Base-by-base conservation (phyloP, 139 green algal species). In the Microglena sp. region DNA sequence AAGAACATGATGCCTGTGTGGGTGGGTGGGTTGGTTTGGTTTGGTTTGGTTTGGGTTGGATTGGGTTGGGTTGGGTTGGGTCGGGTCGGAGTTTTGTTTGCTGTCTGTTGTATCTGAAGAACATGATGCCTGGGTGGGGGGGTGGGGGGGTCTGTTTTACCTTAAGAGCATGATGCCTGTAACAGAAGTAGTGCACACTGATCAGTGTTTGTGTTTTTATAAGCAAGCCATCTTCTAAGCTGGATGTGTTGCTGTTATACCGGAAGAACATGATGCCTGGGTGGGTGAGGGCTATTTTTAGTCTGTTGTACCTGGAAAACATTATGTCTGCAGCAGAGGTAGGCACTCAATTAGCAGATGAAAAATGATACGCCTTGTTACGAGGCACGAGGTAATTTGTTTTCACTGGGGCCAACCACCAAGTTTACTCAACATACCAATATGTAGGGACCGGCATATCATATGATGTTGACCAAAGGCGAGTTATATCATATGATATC, bases 1-100 rank as follows among this genome's bases (percentile, higher is more conserved):
- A 80, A 81, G 60, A 66, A 76, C 67, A 87, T 70, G 35, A 87
- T 82, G 31, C 81, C 81, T 67, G n/a, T 7, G 18, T 24, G 56
- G 31, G 31, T n/a, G 11, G 53, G 7, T 33, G 53, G n/a, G 31
- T 11, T n/a, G 40, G 40, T 18, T 50, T 50, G 11, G 40, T 50
- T 11, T 50, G 11, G 40, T 18, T n/a, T 11, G 18, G 11, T 50
- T 50, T 50, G 15, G 50, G 11, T n/a, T 21, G 6, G 21, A 59
- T 26, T 31, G 15, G 15, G 50, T 11, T 32, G 50, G 22, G 50
- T 32, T 18, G 26, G 11, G 50, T 26, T 11, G 50, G 21, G 50
- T 11, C 15, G 40, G 11, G 40, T 18, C 18, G 40, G 11, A 50
- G 18, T 50, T 11, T 50, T 11, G 11, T 11, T 50, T 50, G 40